Percentiles rank a stretch among this genome's conserved stretches.
Conservation (phyloP, 768 basidiomycete species). For the Candolleomyces efflorescens region DNA sequence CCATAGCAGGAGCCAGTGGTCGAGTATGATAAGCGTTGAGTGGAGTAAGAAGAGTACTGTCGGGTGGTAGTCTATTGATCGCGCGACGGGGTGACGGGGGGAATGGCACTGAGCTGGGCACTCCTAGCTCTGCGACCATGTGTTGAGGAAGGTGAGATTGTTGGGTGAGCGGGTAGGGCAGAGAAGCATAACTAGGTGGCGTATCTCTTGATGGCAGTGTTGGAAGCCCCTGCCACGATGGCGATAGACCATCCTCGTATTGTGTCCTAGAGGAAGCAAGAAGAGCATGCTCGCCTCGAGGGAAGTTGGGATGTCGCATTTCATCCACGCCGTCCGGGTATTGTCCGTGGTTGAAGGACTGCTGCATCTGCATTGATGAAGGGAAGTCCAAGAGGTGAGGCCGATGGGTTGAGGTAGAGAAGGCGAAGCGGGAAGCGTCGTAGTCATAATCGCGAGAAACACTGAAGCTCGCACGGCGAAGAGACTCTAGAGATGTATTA, state of each 20-base stretch:
- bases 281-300: slow-evolving; percentile 28
- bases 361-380: slow-evolving; percentile 23
- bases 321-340: slow-evolving; percentile 27
- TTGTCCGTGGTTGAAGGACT: slow-evolving; percentile 13
- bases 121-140: slow-evolving; percentile 15
- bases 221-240: slow-evolving; percentile 32
- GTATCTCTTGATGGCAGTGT: slow-evolving; percentile 19
- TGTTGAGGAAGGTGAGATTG: slow-evolving; percentile 27
- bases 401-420: slow-evolving; percentile 19
- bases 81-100: slow-evolving; percentile 23
- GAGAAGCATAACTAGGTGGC: slow-evolving; percentile 21
- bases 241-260: slow-evolving; percentile 23
- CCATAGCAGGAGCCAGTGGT: slow-evolving; percentile 32
- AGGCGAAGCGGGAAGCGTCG: slow-evolving; percentile 29
- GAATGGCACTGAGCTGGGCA: slow-evolving; percentile 17
- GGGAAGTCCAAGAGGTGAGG: slow-evolving; percentile 24
- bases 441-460: slow-evolving; percentile 25
- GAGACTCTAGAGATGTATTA: slow-evolving; percentile 18
- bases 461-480: slow-evolving; percentile 27
- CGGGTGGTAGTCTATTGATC: slow-evolving; percentile 47
- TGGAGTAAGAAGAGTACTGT: slow-evolving; percentile 72
- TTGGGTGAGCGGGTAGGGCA: slow-evolving; percentile 19
- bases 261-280: slow-evolving; percentile 23
- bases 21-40: slow-evolving; percentile 52
- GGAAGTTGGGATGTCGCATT: slow-evolving; percentile 26